phyloP scores from a whole-genome alignment of 768 basidiomycete genomes.

The Tricholoma flavovirens region DNA sequence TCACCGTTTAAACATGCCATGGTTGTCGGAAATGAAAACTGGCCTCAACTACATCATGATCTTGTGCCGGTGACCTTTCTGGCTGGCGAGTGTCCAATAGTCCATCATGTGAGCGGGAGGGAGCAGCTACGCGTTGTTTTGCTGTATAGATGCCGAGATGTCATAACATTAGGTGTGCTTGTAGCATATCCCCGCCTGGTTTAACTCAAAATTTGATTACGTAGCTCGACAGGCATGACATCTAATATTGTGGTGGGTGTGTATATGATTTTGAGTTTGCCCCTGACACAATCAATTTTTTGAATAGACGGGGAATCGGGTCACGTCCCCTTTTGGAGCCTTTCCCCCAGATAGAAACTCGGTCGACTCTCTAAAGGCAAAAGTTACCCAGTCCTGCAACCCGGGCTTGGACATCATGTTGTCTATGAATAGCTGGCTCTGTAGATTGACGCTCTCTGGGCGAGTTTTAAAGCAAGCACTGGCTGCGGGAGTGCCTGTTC shows the following conservation, averaged over 20 bases:
- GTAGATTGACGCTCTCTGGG: slow-evolving; percentile 2
- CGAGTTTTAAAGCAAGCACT: not conserved
- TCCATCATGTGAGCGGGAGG: not conserved
- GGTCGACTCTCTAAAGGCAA: not conserved
- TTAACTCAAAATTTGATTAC: not conserved
- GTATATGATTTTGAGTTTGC: not conserved
- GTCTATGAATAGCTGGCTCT: not conserved
- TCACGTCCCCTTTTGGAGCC: not conserved
- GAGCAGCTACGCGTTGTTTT: not conserved
- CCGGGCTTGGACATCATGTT: not conserved
- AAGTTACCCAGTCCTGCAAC: not conserved
- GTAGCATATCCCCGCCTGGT: not conserved
- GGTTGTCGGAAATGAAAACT: slow-evolving; percentile 14
- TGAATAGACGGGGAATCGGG: not conserved
- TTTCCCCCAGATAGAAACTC: not conserved
- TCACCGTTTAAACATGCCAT: slow-evolving; percentile 5
- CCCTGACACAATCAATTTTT: not conserved
- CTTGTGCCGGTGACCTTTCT: not conserved
- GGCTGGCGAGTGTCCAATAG: not conserved
- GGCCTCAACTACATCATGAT: not conserved
- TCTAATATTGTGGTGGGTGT: not conserved
- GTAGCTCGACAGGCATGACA: too few relatives aligned
- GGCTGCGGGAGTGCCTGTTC: not conserved
- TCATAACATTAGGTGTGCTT: not conserved
- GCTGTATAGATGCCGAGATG: not conserved